These are phyloP conservation scores for Gloeopeniophorella convolvens DNA, from an alignment of 768 basidiomycete species.

Conservation along the genomic window DNA sequence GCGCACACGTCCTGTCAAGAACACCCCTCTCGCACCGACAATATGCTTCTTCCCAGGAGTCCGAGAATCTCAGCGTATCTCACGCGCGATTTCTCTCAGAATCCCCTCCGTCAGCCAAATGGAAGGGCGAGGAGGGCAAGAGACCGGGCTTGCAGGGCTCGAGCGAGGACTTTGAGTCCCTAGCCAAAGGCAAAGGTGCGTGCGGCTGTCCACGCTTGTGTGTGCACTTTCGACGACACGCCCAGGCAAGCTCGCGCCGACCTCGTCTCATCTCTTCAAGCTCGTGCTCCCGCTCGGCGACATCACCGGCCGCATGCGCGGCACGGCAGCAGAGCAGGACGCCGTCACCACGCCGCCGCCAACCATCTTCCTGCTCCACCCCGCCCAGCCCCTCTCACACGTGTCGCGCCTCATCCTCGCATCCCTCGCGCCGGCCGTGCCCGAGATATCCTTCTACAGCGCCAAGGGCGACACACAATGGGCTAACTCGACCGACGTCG, in stretches of 20 bases:
- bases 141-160: conserved; percentile 1
- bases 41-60: neutral
- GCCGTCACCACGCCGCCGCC: conserved; percentile 25
- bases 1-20: too few relatives aligned
- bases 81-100: conserved; percentile 42
- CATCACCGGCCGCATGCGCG: conserved; percentile 18
- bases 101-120: conserved; percentile 30
- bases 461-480: conserved; percentile 37
- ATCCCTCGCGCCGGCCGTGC: conserved; percentile 32
- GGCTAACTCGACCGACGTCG: conserved; percentile 57
- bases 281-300: conserved; percentile 46
- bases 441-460: conserved; percentile 40
- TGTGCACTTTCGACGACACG: too few relatives aligned
- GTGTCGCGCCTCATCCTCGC: conserved; percentile 49
- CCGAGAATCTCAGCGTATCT: conserved; percentile 33
- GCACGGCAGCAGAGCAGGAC: conserved; percentile 4
- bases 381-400: conserved; percentile 63
- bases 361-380: conserved; percentile 58
- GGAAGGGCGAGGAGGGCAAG: conserved; percentile 23
- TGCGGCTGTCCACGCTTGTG: too few relatives aligned
- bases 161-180: conserved; percentile 23
- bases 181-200: conserved; percentile 32
- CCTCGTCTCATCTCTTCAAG: conserved; percentile 61
- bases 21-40: too few relatives aligned
- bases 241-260: conserved; percentile 57